Evolutionary conservation across 164 flowering plant genomes (phyloP), one percentile per base, ranked within the genome.

Genomic region (Vitis cinerea): DNA sequence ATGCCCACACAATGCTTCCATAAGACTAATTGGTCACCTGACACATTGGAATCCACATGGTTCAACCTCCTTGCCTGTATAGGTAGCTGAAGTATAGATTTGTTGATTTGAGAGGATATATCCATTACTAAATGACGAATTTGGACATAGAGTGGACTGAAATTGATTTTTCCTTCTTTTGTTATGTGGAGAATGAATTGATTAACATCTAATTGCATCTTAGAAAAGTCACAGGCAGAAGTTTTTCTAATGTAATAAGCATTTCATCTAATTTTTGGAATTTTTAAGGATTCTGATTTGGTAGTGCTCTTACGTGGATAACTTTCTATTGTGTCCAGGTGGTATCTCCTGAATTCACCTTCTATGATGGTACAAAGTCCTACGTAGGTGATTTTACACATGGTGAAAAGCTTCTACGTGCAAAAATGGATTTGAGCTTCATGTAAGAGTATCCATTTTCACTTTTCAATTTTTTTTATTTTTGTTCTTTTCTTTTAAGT

Each of bases 331-430:
- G n/a, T 69, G 14, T 74, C 54, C 73, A 96, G 99, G 92, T 92
- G 68, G 87, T 96, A 64, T 89, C 97, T 78, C 91, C 98, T 31
- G 98, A 93, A 75, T 86, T 96, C 65, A 96, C 97, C 53, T 96
- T 96, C 80, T 96, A 82, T 79, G 99, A 96, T 73, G 88, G 89
- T 61, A 82, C 95, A 17, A 96, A 90, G 75, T 86, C 88, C 31
- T 86, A 85, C 65, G 68, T 87, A 29, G 91, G 88, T 82, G 93
- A 93, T 80, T 83, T 85, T 11, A 66, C 84, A 27, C 82, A 80
- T 79, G 87, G 88, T 64, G 99, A 96, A 80, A 91, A 91, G 83
- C 90, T 96, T 75, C 89, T 96, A 10, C 95, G 99, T 27, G 97
- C 93, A 56, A 96, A 91, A 80, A 71, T 92, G 86, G 97, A 96